Base-by-base conservation (phyloP, 1,284 basidiomycete genomes). In the Pholiota adiposa region DNA sequence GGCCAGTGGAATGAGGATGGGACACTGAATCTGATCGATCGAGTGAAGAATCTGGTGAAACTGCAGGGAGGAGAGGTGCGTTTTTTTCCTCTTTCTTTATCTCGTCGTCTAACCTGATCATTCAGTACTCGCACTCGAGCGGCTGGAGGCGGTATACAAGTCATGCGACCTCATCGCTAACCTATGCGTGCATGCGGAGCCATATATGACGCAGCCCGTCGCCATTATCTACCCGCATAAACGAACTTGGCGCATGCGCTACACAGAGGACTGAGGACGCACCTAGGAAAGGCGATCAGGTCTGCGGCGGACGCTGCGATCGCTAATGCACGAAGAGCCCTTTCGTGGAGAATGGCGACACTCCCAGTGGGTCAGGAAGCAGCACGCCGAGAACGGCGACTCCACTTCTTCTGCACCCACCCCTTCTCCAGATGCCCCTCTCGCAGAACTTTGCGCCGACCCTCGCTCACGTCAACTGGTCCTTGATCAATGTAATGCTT, bases 1-100 rank as follows among this genome's bases (percentile, higher is more conserved):
- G 91, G 90, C 0, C 89, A 88, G 74, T 97, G 93, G 92, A 96
- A 97, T 71, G 65, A 80, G 1, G 91, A 97, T 69, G 94, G 94
- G n/a, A 95, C 93, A 4, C 73, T 97, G 49, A 84, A 80, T 46
- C 72, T 97, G 61, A 89, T 96, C 66, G 94, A 96, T 72, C 85
- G 91, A 33, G 50, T 93, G 71, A 94, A 96, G 84, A 96, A 97
- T 75, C 75, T 97, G 50, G 85, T 96, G 69, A 95, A 96, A 79
- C 79, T 94, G 18, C 83, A 84, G 53, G 85, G 89, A 54, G 93
- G 92, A 61, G 92, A 93, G 82, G 86, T 86, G 65, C 4, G 74
- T 66, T 48, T 27, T 19, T 54, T 44, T 9, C 31, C 5, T 16
- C 25, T 34, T 48, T 7, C 9, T 14, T n/a, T 51, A 40, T 14